Percentiles rank a stretch among this genome's conserved stretches.
phyloP scores from a whole-genome alignment of 2,329 filamentous ascomycete genomes.

The Aspergillus fischeri region DNA sequence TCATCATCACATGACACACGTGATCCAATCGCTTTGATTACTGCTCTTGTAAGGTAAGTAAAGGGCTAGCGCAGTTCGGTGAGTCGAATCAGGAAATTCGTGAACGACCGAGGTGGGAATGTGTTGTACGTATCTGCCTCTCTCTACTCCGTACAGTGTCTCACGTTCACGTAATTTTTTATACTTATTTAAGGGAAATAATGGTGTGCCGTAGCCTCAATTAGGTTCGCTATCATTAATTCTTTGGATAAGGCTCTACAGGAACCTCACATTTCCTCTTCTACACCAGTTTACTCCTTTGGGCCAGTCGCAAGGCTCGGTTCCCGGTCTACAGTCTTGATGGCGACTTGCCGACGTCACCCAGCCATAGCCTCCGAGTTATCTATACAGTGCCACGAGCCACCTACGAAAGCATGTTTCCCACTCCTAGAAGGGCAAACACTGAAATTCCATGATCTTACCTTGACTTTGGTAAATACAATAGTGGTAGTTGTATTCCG shows the following conservation, averaged over 20 bases:
- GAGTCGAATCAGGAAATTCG: slow-evolving; percentile 10
- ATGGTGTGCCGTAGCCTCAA: background rate
- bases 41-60: background rate
- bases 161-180: no score
- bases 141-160: no score
- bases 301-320: slow-evolving; percentile 1
- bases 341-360: slow-evolving; percentile 32
- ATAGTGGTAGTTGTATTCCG: background rate
- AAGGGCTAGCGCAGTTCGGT: background rate
- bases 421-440: slow-evolving; percentile 7
- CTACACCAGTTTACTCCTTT: background rate
- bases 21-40: background rate
- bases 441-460: background rate
- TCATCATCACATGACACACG: slow-evolving; percentile 2
- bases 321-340: slow-evolving; percentile 20
- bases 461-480: background rate
- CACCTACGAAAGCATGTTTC: background rate
- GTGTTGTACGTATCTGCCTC: background rate
- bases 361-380: slow-evolving; percentile 11
- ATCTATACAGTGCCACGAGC: background rate
- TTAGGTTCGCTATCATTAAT: background rate
- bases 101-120: background rate
- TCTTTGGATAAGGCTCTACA: background rate
- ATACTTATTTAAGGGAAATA: background rate
- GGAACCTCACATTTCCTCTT: background rate